Base-by-base conservation (phyloP, 176 grass and related monocot species). In the bread wheat (Triticum aestivum) region DNA sequence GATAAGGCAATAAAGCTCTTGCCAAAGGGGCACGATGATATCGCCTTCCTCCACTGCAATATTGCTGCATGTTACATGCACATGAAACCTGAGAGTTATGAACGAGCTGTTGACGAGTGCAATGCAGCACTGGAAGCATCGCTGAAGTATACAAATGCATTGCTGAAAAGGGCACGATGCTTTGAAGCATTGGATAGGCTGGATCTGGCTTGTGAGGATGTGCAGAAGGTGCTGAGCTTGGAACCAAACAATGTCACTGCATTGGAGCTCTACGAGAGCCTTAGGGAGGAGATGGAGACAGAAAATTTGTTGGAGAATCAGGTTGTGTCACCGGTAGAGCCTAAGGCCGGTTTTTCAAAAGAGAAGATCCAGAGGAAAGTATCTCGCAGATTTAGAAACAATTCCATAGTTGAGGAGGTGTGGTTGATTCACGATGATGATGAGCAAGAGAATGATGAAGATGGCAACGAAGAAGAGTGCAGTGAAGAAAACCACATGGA, bases 11-110 rank as follows among this genome's bases (percentile, higher is more conserved):
- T 92, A 56, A 92, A 88, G 77, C 79, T 97, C 5, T 62, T 97
- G 54, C 90, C 94, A 2, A 86, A 86, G 77, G 88, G 39, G 41
- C 94, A 97, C 13, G 52, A 58, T 3, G 92, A 94, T 49, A 49
- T 87, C n/a, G 75, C 94, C 23, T 90, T 88, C 67, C 86, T 97
- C 27, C 94, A 92, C 35, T 88, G 87, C 81, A 97, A 90, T 75
- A 85, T 75, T 17, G 92, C 94, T 9, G 81, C 94, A 29, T 97
- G 94, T 29, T 94, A 88, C 84, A 93, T 97, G 94, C 89, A 97
- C 49, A 94, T 94, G 89, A 78, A 80, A 5, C 94, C 91, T 0
- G 87, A 86, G 74, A 89, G 93, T 23, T 90, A 90, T 29, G 72
- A 94, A 12, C 87, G 77, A 30, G 94, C 94, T 2, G 86, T 97